phyloP scores from a whole-genome alignment of 1,139 yeast genomes.

The Pichia sp. region DNA sequence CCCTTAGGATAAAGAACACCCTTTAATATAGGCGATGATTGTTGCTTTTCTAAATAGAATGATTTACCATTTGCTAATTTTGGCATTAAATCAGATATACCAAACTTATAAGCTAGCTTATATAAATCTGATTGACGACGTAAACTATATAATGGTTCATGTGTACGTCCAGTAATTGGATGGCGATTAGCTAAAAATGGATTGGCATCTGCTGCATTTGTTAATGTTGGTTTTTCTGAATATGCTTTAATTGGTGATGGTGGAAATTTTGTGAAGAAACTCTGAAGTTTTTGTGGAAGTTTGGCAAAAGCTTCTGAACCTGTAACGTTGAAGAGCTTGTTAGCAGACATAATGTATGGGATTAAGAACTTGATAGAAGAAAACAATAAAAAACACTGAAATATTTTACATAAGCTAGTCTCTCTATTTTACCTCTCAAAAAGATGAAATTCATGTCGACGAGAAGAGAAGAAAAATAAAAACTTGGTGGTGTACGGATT shows the following conservation, averaged over 20 bases:
- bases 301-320: conserved; percentile 36
- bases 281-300: conserved; percentile 67
- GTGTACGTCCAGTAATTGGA: conserved; percentile 71
- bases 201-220: conserved; percentile 65
- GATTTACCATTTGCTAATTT: conserved; percentile 57
- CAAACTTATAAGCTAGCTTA: conserved; percentile 77
- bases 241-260: conserved; percentile 75
- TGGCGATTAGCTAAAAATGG: conserved; percentile 87
- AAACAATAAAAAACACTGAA: background rate
- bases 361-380: background rate
- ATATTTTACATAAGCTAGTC: background rate
- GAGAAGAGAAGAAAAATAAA: background rate
- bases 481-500: background rate
- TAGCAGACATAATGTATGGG: conserved; percentile 18
- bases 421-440: background rate
- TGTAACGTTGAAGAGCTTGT: conserved; percentile 23
- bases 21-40: conserved; percentile 61
- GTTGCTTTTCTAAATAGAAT: conserved; percentile 76
- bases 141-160: conserved; percentile 70
- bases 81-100: conserved; percentile 75
- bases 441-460: background rate
- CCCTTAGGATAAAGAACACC: conserved; percentile 80
- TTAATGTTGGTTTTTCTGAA: conserved; percentile 55
- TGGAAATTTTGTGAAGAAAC: conserved; percentile 76
- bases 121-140: conserved; percentile 82